Evolutionary conservation across 139 green algal genomes (phyloP).

Genomic region (Yamagishiella unicocca): DNA sequence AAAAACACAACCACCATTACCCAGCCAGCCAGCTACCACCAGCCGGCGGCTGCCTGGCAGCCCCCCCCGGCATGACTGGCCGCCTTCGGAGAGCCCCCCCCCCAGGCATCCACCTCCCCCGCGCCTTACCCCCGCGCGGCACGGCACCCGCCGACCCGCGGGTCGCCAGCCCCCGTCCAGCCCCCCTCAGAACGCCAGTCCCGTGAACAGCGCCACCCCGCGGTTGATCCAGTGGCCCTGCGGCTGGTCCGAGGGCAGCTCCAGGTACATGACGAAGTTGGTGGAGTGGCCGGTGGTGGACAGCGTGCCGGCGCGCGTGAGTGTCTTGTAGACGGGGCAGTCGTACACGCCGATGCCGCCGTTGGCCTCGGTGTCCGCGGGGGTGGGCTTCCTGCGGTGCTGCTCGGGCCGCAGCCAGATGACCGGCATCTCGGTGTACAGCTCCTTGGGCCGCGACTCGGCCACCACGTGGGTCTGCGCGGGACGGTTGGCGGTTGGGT

Average conservation of each 20-base stretch:
- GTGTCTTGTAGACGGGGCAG: slow-evolving; percentile 85
- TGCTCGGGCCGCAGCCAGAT: slow-evolving; percentile 82
- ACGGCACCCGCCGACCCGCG: too few relatives aligned
- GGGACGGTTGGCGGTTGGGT: neutral
- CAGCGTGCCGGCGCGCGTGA: slow-evolving; percentile 76
- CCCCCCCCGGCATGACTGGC: too few relatives aligned
- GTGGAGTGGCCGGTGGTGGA: slow-evolving; percentile 89
- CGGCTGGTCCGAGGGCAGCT: slow-evolving; percentile 74
- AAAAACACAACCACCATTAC: too few relatives aligned
- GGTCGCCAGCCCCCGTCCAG: neutral
- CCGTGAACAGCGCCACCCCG: slow-evolving; percentile 83
- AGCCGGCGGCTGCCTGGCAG: too few relatives aligned
- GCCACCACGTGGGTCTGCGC: slow-evolving; percentile 65
- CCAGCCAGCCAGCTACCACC: too few relatives aligned
- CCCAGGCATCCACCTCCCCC: neutral
- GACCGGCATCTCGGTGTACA: slow-evolving; percentile 89
- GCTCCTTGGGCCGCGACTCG: slow-evolving; percentile 87
- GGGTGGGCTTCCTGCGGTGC: slow-evolving; percentile 59
- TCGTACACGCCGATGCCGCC: slow-evolving; percentile 69
- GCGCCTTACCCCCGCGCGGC: too few relatives aligned
- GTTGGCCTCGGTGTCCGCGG: neutral
- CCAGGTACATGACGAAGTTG: slow-evolving; percentile 91
- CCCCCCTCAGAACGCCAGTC: slow-evolving; percentile 24
- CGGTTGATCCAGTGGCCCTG: slow-evolving; percentile 86
- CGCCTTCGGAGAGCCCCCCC: neutral